These are phyloP conservation scores for Magnusiomyces magnusii DNA, from an alignment of 1,139 yeast species.

Conservation along the genomic window DNA sequence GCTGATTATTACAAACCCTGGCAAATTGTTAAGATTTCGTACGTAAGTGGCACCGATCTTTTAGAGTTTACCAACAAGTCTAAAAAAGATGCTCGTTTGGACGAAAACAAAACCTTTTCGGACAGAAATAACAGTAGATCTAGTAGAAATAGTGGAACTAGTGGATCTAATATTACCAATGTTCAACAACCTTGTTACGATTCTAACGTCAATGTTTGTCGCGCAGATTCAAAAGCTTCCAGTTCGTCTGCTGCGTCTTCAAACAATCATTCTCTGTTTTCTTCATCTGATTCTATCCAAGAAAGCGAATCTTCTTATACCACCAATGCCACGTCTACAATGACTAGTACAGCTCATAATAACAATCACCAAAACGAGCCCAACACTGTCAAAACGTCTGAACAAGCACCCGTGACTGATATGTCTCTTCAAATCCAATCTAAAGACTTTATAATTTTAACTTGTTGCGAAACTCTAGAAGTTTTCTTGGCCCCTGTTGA, in stretches of 20 bases:
- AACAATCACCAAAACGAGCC: not conserved
- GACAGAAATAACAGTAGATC: not conserved
- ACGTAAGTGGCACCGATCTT: not conserved
- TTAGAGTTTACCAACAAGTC: not conserved
- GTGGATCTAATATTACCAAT: too few species aligned
- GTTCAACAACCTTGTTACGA: too few species aligned
- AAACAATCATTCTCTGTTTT: not conserved
- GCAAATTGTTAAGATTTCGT: constrained; percentile 5
- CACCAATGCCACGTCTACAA: not conserved
- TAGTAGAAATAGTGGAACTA: not conserved
- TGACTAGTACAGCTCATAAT: not conserved
- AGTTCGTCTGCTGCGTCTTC: not conserved
- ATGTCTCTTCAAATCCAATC: not conserved
- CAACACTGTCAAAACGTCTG: not conserved
- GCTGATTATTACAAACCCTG: constrained; percentile 1
- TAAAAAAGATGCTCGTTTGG: not conserved
- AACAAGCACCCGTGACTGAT: not conserved
- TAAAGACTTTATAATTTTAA: not conserved
- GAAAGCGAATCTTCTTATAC: not conserved
- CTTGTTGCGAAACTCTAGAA: constrained; percentile 3
- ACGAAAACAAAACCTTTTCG: not conserved
- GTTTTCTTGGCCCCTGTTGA: not conserved
- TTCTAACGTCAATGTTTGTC: not conserved
- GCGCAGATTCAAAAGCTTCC: constrained; percentile 1
- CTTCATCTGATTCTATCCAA: not conserved